Evolutionary conservation across 805 yeast species (phyloP).

Genomic region (Ogataea glucozyma): DNA sequence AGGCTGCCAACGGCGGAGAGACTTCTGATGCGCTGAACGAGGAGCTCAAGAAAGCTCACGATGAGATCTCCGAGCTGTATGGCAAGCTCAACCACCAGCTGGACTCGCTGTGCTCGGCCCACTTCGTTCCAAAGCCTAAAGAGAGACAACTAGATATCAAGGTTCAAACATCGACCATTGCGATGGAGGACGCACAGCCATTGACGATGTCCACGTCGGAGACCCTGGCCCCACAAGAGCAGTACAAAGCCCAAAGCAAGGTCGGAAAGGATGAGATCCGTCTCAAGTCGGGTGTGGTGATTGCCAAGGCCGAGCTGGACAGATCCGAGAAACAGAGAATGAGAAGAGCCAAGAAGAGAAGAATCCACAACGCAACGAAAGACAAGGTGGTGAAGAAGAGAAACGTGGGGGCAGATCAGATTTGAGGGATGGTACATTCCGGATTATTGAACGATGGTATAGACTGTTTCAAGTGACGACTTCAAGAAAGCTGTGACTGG

Average conservation of each 20-base stretch:
- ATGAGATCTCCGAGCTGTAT: conserved; percentile 71
- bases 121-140: conserved; percentile 88
- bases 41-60: conserved; percentile 70
- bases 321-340: conserved; percentile 85
- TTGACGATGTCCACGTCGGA: conserved; percentile 70
- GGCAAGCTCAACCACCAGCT: conserved; percentile 64
- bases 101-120: conserved; percentile 92
- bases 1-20: conserved; percentile 39
- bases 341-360: conserved; percentile 84
- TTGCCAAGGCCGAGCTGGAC: conserved; percentile 77
- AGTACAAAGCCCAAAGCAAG: conserved; percentile 55
- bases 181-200: conserved; percentile 98
- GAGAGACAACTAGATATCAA: conserved; percentile 78
- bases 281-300: conserved; percentile 74
- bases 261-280: conserved; percentile 58
- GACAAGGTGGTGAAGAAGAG: conserved; percentile 34
- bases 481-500: no score
- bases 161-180: conserved; percentile 76
- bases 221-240: conserved; percentile 92
- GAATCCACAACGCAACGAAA: conserved; percentile 41
- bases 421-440: no score
- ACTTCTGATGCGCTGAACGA: conserved; percentile 48
- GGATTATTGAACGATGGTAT: no score
- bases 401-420: no score
- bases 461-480: no score